Evolutionary conservation across 208 protist species (phyloP), one percentile per base, ranked within the genome.

Genomic region (Acanthamoeba sp.): DNA sequence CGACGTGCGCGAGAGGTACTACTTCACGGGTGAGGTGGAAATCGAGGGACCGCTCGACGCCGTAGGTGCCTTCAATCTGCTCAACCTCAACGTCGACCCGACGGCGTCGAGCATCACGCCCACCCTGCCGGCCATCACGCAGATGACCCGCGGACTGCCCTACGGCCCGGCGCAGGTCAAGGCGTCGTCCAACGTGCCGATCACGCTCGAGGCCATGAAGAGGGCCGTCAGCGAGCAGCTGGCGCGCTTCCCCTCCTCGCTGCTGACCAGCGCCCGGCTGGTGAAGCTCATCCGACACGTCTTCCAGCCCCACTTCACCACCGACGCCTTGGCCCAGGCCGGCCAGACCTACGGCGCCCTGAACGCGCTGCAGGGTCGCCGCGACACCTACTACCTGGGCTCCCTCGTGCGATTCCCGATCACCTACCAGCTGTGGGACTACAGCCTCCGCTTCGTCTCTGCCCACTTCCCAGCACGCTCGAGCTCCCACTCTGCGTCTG

Each of bases 281-380:
- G 82, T 66, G 24, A 69, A 90, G 52, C 82, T 90, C 34, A 45
- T 90, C 82, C 29, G 57, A 1, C 82, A 90, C 82, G 57, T 45
- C 16, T 90, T 90, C 82, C 82, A 90, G 82, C 82, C 82, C n/a
- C 57, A 90, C 82, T 90, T 90, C 82, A 90, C 82, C 10, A 14
- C 48, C 5, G 29, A 66, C 34, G 18, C 22, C 3, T 48, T 90
- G 24, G 82, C 3, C 12, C n/a, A 59, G 32, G 82, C 2, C 27
- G 24, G 57, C 12, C 34, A 32, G 18, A 45, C 10, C 48, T 90
- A 90, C 48, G 34, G 4, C 10, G 82, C 48, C 7, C 82, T 90
- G n/a, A n/a, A 1, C 50, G 34, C 10, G n/a, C 40, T 90, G 40
- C 82, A 90, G 34, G 82, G 82, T 2, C 82, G 38, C 2, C 27